These are phyloP conservation scores for Xylaria sp. DNA, from an alignment of 2,329 filamentous ascomycete species.

Conservation along the genomic window DNA sequence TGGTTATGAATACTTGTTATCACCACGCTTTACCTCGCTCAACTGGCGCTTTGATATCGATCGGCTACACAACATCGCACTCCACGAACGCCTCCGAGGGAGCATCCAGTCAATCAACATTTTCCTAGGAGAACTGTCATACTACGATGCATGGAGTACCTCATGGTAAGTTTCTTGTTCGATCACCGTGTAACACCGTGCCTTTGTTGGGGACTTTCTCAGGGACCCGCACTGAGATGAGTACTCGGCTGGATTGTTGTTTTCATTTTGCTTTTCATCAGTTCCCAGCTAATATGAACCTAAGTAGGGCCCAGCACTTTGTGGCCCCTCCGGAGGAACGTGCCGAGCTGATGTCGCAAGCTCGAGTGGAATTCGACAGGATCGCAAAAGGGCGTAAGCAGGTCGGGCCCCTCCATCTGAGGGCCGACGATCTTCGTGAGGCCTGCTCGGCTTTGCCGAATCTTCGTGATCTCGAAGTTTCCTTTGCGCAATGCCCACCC, in stretches of 20 bases:
- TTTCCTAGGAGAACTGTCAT: slow-evolving; percentile 57
- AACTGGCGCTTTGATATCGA: slow-evolving; percentile 58
- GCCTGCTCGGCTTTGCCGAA: slow-evolving; percentile 54
- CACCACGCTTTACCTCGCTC: slow-evolving; percentile 54
- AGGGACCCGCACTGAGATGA: not conserved
- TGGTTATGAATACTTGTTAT: slow-evolving; percentile 56
- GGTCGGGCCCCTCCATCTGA: slow-evolving; percentile 51
- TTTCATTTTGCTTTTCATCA: slow-evolving; percentile 8
- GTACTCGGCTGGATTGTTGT: not conserved
- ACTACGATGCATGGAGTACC: slow-evolving; percentile 51
- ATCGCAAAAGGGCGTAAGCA: slow-evolving; percentile 49
- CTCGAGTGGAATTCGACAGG: slow-evolving; percentile 52
- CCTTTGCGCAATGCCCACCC: slow-evolving; percentile 54
- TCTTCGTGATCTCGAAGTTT: slow-evolving; percentile 53
- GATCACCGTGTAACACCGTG: slow-evolving; percentile 1
- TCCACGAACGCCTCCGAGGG: slow-evolving; percentile 54
- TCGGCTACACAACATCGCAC: slow-evolving; percentile 57
- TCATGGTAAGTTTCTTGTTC: slow-evolving; percentile 41
- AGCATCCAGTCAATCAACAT: slow-evolving; percentile 57
- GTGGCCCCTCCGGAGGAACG: slow-evolving; percentile 52
- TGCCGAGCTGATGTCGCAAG: slow-evolving; percentile 49
- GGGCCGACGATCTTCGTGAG: slow-evolving; percentile 51
- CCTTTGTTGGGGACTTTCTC: not conserved
- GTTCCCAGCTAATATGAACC: slow-evolving; percentile 20
- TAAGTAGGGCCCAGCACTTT: slow-evolving; percentile 51